Percentiles rank a stretch among this genome's conserved stretches.
Conservation (phyloP, 192 early-diverging fungal species). For the Coemansia sp. region DNA sequence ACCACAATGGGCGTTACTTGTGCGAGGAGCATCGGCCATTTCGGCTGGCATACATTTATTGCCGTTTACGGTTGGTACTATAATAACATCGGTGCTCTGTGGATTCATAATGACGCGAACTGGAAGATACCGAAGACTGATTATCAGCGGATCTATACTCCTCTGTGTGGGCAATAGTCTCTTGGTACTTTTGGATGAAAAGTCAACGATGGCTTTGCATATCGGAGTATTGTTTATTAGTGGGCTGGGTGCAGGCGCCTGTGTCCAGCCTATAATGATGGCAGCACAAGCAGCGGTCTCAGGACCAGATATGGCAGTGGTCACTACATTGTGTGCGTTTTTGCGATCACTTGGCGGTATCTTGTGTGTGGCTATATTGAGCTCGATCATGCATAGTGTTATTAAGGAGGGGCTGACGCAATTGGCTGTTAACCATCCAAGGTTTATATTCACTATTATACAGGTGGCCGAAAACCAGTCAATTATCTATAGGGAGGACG, state of each 20-base stretch:
- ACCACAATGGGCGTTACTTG: conserved; percentile 82
- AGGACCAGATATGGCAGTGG: conserved; percentile 66
- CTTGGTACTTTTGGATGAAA: conserved; percentile 58
- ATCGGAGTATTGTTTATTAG: conserved; percentile 65
- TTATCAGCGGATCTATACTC: conserved; percentile 61
- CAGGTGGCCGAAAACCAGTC: conserved; percentile 55
- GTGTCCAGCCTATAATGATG: conserved; percentile 73
- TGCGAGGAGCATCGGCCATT: conserved; percentile 69
- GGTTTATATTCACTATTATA: conserved; percentile 33
- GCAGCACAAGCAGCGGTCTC: conserved; percentile 69
- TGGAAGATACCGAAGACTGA: conserved; percentile 61
- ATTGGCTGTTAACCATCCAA: conserved; percentile 37
- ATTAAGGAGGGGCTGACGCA: conserved; percentile 37
- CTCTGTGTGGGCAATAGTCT: conserved; percentile 65
- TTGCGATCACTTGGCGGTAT: conserved; percentile 50
- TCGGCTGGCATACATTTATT: conserved; percentile 70
- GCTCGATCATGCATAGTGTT: conserved; percentile 47
- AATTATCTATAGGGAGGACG: conserved; percentile 32
- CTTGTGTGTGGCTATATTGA: conserved; percentile 43
- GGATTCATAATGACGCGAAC: conserved; percentile 63
- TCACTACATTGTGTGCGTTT: conserved; percentile 69
- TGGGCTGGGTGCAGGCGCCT: conserved; percentile 72
- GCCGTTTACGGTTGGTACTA: conserved; percentile 72
- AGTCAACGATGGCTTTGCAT: conserved; percentile 53
- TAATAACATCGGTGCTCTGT: conserved; percentile 62